Conservation (phyloP, 495 filamentous ascomycete species). For the Penicillium macrosclerotiorum region DNA sequence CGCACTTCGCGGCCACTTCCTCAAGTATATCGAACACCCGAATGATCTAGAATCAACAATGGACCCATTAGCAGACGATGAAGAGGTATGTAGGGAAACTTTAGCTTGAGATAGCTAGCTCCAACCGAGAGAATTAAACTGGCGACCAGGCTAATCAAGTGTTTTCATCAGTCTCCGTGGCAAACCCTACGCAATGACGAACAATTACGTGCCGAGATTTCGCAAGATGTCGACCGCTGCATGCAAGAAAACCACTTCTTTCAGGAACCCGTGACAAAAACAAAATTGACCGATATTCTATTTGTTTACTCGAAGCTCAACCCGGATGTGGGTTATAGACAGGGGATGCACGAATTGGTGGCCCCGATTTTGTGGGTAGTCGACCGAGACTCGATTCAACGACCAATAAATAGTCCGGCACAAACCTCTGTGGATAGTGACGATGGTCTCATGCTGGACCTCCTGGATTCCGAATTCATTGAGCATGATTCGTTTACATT, state of each 20-base stretch:
- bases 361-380: conserved; percentile 90
- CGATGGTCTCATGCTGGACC: conserved; percentile 55
- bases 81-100: conserved; percentile 56
- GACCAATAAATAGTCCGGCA: conserved; percentile 22
- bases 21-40: conserved; percentile 77
- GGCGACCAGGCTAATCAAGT: conserved; percentile 35
- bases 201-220: conserved; percentile 78
- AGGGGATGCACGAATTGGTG: conserved; percentile 96
- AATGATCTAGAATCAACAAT: conserved; percentile 69
- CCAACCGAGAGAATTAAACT: no score
- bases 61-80: conserved; percentile 86
- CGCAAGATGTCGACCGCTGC: conserved; percentile 91
- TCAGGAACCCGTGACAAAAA: conserved; percentile 73
- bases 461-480: conserved; percentile 68
- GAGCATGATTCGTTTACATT: conserved; percentile 91
- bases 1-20: conserved; percentile 67
- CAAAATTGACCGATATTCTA: conserved; percentile 79
- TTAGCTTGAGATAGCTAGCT: background rate
- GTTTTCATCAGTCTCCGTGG: conserved; percentile 78
- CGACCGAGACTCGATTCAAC: conserved; percentile 73
- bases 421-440: conserved; percentile 22
- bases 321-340: conserved; percentile 81
- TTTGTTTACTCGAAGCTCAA: conserved; percentile 96
- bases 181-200: conserved; percentile 80
- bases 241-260: conserved; percentile 94